Conservation (phyloP, 257 asterid genomes). For the Nicotiana sylvestris region DNA sequence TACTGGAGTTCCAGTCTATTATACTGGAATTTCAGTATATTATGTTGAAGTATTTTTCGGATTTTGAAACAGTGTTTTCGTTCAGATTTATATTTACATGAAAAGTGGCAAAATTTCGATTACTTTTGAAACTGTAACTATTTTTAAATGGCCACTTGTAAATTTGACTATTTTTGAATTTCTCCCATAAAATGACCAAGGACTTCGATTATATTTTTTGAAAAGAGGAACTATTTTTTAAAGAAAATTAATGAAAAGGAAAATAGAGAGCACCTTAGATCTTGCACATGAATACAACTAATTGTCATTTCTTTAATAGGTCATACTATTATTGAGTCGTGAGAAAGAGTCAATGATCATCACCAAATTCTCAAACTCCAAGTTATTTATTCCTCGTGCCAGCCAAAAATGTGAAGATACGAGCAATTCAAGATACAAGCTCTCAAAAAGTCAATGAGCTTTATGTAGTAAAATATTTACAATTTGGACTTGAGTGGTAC, state of each 20-base stretch:
- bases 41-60: too few species aligned
- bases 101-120: too few species aligned
- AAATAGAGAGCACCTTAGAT: background rate
- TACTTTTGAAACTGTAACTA: too few species aligned
- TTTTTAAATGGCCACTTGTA: too few species aligned
- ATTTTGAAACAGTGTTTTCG: too few species aligned
- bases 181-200: background rate
- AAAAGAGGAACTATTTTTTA: too few species aligned
- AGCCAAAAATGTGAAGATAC: background rate
- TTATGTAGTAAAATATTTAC: constrained; percentile 7
- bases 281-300: background rate
- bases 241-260: background rate
- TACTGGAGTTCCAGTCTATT: too few species aligned
- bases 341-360: background rate
- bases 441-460: constrained; percentile 11
- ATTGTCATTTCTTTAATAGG: background rate
- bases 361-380: background rate
- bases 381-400: background rate
- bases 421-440: background rate
- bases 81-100: too few species aligned
- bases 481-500: constrained; percentile 20
- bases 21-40: too few species aligned
- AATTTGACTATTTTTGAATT: too few species aligned
- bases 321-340: background rate
- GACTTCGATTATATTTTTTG: too few species aligned